Base-by-base conservation (phyloP, 1,284 basidiomycete genomes). In the Boletellus deceptivus region DNA sequence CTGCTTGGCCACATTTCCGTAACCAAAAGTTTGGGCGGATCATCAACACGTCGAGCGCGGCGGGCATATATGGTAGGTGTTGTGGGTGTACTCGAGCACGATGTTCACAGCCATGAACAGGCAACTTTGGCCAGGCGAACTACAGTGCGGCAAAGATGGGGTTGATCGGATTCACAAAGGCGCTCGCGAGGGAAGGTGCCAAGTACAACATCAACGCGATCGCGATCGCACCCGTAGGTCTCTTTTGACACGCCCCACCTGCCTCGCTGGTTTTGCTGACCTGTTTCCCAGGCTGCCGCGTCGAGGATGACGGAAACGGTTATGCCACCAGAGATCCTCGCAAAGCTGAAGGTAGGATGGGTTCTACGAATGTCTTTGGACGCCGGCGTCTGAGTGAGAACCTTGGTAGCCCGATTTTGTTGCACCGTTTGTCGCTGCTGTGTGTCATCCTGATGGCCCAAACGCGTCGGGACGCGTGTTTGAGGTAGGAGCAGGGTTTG, bases 91-190 rank as follows among this genome's bases (percentile, higher is more conserved):
- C 4, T 20, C 20, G 20, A 20, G 20, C 20, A 4, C 20, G 20
- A 4, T 20, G 4, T 20, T 4, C 20, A 20, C 20, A 20, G 4
- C 20, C 20, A 20, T 20, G 20, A 59, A 59, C 73, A 86, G 92
- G 94, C 9, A 98, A 98, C 77, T 93, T 96, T 69, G 97, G 96
- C 17, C 97, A 99, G 72, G 86, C 93, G 17, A 99, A 99, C 73
- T 92, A 91, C 67, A 89, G 86, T 53, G 87, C 89, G 4, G 90
- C 89, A 1, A 92, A 92, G 77, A 93, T 94, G 91, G 92, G 84
- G 64, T 80, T 97, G 39, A 79, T 96, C 43, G 86, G 77, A 1
- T 95, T 98, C 74, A 91, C 94, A 25, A 94, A 93, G 70, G 94
- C 96, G 2, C 82, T 99, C 24, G 93, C 93, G 7, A 74, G 82